Conservation (phyloP, 2,329 filamentous ascomycete genomes). For the Chalaropsis thielavioides region DNA sequence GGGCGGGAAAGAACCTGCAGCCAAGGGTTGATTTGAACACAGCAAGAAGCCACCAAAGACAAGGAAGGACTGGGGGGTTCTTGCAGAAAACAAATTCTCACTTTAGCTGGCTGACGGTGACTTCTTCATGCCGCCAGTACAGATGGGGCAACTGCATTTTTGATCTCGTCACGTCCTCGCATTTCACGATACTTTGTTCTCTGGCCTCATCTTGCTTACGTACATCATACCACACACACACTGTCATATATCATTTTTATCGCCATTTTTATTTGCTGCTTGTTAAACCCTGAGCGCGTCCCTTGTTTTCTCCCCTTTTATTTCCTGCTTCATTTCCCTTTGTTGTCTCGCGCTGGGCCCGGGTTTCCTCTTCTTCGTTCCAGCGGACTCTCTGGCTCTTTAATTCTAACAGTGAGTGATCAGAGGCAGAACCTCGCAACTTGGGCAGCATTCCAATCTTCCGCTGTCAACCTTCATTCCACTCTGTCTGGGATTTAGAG, state of each 20-base stretch:
- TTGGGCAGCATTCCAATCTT: neutral
- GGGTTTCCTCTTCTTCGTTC: slow-evolving; percentile 3
- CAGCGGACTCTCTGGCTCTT: slow-evolving; percentile 1
- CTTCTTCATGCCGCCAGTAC: neutral
- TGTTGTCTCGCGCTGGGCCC: slow-evolving; percentile 3
- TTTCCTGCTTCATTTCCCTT: slow-evolving; percentile 6
- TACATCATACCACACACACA: neutral
- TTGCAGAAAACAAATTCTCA: neutral
- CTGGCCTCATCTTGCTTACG: neutral
- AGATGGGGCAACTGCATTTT: neutral
- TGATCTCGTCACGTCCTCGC: neutral
- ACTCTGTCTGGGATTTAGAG: neutral
- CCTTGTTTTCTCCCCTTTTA: slow-evolving; percentile 6
- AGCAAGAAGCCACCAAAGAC: neutral
- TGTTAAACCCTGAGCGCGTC: neutral
- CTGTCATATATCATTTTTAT: neutral
- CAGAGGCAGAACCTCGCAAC: neutral
- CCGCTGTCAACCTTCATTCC: slow-evolving; percentile 5
- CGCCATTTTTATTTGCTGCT: neutral
- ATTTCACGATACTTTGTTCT: neutral
- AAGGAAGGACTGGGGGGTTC: slow-evolving; percentile 1
- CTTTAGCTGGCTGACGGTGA: neutral
- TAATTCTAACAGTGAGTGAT: neutral
- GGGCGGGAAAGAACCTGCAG: neutral
- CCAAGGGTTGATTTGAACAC: neutral